Base-by-base conservation (phyloP, 768 basidiomycete species). In the Wakefieldia striispora region DNA sequence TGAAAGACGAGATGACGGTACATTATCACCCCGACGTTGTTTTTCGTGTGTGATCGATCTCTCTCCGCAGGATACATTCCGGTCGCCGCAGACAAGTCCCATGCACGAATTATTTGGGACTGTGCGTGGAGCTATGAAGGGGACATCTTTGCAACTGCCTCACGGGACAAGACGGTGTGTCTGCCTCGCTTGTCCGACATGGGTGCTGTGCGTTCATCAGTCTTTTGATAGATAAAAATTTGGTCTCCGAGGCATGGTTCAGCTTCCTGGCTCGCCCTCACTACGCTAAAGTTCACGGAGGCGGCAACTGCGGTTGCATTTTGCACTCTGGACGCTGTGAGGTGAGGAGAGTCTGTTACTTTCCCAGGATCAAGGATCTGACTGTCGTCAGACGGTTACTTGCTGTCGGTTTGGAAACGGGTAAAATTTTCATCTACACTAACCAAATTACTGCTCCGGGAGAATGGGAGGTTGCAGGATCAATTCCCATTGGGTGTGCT, bases 61-160 rank as follows among this genome's bases (percentile, higher is more conserved):
- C 20, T 2, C n/a, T 21, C 19, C 24, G 19, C 49, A 80, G 91
- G 80, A 1, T 94, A 83, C 63, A 54, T 72, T 8, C 82, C 84
- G 3, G 60, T 84, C 19, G 80, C 81, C 5, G 77, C 80, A 14
- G 83, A 93, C 49, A 95, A 91, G 69, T 84, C 91, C 0, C 97
- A 98, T 67, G 79, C 80, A 1, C 80, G 97, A 34, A 97, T 99
- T 60, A 88, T 99, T 31, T 95, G 97, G 93, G 97, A 98, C 65
- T 91, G 89, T 60, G 81, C 84, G 13, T 99, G 95, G 93, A 77
- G 88, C 1, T 61, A 70, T 1, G 85, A 91, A 56, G 83, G 84
- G 7, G 79, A 84, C 57, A 61, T 86, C 14, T 99, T 99, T 61
- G 94, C 84, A 11, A 98, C 97, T 3, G 95, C 91, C 1, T 94